Base-by-base conservation (phyloP, 306 rosid species). In the Herpetospermum pedunculosum region DNA sequence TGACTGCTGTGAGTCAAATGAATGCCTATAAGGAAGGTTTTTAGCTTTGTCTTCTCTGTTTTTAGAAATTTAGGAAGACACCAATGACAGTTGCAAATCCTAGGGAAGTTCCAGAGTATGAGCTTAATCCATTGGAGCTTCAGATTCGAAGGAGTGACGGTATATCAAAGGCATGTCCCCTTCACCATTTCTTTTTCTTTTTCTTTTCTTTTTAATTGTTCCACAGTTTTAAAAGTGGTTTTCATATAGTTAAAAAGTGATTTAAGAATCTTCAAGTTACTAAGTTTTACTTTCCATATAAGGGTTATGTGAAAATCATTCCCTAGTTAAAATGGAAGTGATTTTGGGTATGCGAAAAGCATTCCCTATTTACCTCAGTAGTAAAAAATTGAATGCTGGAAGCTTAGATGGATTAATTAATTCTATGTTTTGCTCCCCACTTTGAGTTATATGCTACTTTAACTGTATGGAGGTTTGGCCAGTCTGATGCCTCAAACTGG, bases 41-140 rank as follows among this genome's bases (percentile, higher is more conserved):
- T n/a, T n/a, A n/a, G n/a, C n/a, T n/a, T n/a, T 43, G 28, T 26
- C 1, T 84, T 75, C 48, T 85, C 72, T 64, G 29, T 28, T 18
- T 18, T 49, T 75, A 95, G 99, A 95, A 92, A 87, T 73, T 79
- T 81, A 89, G 88, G 88, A 95, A 84, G 84, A 95, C 99, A 8
- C 99, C 99, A 23, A 95, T 95, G 99, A 70, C 92, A 11, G 99
- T 95, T 76, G 92, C 96, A 8, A 91, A 95, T 88, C 97, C 99
- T 76, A 89, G 96, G 73, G 99, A 95, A 85, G 96, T 95, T 82
- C 99, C 99, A 0, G 99, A 95, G 81, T 95, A 95, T 69, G 99
- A 95, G 87, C 99, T 95, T 75, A 95, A 95, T 86, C 99, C 99
- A 6, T 78, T 84, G 53, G 99, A 95, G 76, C 99, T 95, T 79